Percentiles rank a stretch among this genome's conserved stretches.
Evolutionary conservation across 1,284 basidiomycete species (phyloP).

Genomic region (Malassezia equina): DNA sequence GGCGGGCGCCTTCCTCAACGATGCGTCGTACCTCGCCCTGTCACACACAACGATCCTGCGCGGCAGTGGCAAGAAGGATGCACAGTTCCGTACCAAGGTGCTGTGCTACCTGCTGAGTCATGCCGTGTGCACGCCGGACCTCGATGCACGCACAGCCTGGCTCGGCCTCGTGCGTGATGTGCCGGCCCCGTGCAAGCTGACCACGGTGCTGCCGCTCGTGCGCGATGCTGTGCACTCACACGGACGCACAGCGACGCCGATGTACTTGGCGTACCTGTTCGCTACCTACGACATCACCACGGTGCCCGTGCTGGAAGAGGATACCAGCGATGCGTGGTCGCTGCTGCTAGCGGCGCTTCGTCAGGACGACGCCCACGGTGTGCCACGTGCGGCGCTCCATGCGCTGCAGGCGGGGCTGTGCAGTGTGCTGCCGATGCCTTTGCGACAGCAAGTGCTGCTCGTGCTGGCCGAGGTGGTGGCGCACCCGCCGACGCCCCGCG

Average conservation of each 20-base stretch:
- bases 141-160: slow-evolving; percentile 55
- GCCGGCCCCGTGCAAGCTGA: slow-evolving; percentile 59
- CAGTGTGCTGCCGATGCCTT: slow-evolving; percentile 53
- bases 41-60: slow-evolving; percentile 59
- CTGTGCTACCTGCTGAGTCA: slow-evolving; percentile 76
- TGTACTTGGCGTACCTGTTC: slow-evolving; percentile 54
- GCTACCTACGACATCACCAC: slow-evolving; percentile 53
- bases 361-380: slow-evolving; percentile 13
- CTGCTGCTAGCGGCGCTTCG: slow-evolving; percentile 20
- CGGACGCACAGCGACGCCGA: slow-evolving; percentile 1
- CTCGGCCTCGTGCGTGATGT: slow-evolving; percentile 58
- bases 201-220: slow-evolving; percentile 59
- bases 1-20: slow-evolving; percentile 54
- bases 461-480: slow-evolving; percentile 48
- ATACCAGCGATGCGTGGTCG: slow-evolving; percentile 46
- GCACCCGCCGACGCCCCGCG: slow-evolving; percentile 19
- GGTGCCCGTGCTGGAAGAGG: slow-evolving; percentile 54
- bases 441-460: slow-evolving; percentile 55
- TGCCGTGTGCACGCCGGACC: slow-evolving; percentile 57
- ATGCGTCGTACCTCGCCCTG: slow-evolving; percentile 57
- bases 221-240: slow-evolving; percentile 47
- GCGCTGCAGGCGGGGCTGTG: slow-evolving; percentile 54
- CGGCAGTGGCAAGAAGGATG: slow-evolving; percentile 56
- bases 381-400: slow-evolving; percentile 30
- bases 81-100: slow-evolving; percentile 60